A percentile compares a stretch with the other conserved stretches of the same genome.
phyloP scores from a whole-genome alignment of 306 rosid genomes.

The Fagus sylvatica region DNA sequence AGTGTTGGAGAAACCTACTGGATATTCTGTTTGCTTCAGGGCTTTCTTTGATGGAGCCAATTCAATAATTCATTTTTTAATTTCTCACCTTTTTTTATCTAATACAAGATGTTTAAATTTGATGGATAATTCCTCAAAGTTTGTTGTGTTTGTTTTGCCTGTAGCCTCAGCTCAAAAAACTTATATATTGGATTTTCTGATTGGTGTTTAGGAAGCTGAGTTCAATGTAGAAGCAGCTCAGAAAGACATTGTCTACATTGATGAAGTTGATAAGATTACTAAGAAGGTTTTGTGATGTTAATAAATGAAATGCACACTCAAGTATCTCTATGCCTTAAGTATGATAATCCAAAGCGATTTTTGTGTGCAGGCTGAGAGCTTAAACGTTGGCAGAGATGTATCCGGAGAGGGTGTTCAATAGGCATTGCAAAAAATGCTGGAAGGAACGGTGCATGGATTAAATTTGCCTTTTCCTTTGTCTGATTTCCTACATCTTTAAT shows the following conservation, averaged over 20 bases:
- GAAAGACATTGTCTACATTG: slow-evolving; percentile 68
- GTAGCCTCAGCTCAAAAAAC: background rate
- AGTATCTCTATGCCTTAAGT: too few relatives aligned
- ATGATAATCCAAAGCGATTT: background rate
- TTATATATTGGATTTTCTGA: slow-evolving; percentile 3
- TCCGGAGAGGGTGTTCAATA: slow-evolving; percentile 85
- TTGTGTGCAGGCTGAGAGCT: slow-evolving; percentile 55
- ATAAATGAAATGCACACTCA: too few relatives aligned
- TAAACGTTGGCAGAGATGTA: slow-evolving; percentile 70
- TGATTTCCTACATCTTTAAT: too few relatives aligned
- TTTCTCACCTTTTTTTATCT: too few relatives aligned
- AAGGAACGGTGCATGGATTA: slow-evolving; percentile 65
- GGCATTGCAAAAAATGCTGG: slow-evolving; percentile 75
- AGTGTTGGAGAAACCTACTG: too few relatives aligned
- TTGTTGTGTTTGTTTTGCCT: background rate
- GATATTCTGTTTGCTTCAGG: too few relatives aligned
- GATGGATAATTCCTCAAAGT: too few relatives aligned
- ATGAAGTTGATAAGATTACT: slow-evolving; percentile 75
- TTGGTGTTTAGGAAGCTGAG: slow-evolving; percentile 60
- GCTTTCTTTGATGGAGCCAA: too few relatives aligned
- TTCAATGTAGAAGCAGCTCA: slow-evolving; percentile 73
- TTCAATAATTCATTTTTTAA: too few relatives aligned
- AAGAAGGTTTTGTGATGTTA: slow-evolving; percentile 49
- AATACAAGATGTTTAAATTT: too few relatives aligned
- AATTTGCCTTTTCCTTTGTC: background rate